phyloP scores from a whole-genome alignment of 306 rosid species.

The Delonix regia region DNA sequence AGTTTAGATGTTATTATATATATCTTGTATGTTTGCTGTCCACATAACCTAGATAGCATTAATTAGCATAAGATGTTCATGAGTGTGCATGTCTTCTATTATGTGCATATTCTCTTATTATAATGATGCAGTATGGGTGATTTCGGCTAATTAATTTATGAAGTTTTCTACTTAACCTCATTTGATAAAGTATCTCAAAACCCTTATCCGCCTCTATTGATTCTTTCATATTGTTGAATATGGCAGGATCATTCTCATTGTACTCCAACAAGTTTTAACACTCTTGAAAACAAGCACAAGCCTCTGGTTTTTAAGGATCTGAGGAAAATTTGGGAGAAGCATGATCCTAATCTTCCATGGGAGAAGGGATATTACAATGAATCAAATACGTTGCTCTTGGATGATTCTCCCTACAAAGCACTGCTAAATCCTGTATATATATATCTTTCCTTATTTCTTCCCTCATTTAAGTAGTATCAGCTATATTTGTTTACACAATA shows the following conservation, averaged over 20 bases:
- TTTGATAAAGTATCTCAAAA: neutral
- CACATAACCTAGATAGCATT: neutral
- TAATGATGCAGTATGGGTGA: neutral
- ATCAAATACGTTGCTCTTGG: slow-evolving; percentile 78
- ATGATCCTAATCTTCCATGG: slow-evolving; percentile 79
- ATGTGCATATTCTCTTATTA: neutral
- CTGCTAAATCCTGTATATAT: slow-evolving; percentile 75
- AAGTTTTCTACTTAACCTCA: neutral
- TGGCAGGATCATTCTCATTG: slow-evolving; percentile 66
- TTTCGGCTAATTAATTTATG: neutral
- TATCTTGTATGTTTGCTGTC: neutral
- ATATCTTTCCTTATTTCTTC: neutral
- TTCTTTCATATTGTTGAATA: slow-evolving; percentile 18
- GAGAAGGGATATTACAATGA: slow-evolving; percentile 65
- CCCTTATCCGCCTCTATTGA: neutral
- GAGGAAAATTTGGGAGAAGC: slow-evolving; percentile 79
- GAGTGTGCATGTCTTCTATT: neutral
- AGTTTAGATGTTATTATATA: too few relatives aligned
- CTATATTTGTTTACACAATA: neutral
- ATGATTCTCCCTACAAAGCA: slow-evolving; percentile 92
- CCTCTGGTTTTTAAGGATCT: slow-evolving; percentile 77
- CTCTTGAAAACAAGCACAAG: slow-evolving; percentile 66
- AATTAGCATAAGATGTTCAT: neutral
- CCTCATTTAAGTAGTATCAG: neutral
- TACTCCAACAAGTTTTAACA: slow-evolving; percentile 57